Evolutionary conservation across 768 basidiomycete species (phyloP).

Genomic region (Ephemerocybe angulata): DNA sequence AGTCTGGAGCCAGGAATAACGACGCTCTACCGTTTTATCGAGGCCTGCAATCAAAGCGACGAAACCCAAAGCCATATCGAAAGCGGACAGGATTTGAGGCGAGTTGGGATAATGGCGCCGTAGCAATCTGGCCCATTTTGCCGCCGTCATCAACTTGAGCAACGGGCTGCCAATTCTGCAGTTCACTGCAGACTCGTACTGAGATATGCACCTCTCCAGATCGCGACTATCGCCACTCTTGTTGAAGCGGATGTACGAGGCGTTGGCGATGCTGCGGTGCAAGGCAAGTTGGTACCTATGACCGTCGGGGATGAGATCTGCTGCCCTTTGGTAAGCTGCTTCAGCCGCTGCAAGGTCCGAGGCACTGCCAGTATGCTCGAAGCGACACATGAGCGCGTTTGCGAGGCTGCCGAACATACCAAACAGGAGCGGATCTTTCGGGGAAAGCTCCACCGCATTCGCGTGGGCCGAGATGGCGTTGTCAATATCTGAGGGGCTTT

Average conservation of each 20-base stretch:
- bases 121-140: conserved; percentile 4
- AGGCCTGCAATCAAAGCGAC: conserved; percentile 2
- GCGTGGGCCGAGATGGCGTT: conserved; percentile 8
- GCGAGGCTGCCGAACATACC: conserved; percentile 9
- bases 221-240: neutral
- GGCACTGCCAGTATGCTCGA: neutral
- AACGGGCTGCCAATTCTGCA: conserved; percentile 5
- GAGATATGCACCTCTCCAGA: neutral
- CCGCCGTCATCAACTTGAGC: conserved; percentile 1
- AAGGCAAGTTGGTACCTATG: neutral
- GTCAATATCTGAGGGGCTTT: conserved; percentile 10
- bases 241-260: neutral
- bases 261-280: neutral
- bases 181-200: conserved; percentile 1
- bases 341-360: neutral
- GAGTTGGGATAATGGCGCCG: neutral
- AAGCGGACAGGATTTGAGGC: neutral
- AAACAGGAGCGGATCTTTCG: neutral
- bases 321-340: neutral
- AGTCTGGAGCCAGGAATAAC: neutral
- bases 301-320: neutral
- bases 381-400: conserved; percentile 9
- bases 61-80: neutral
- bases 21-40: neutral
- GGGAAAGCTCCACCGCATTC: conserved; percentile 10